Evolutionary conservation across 768 basidiomycete species (phyloP), one percentile per base, ranked within the genome.

Genomic region (Pleurotus ostreatus): DNA sequence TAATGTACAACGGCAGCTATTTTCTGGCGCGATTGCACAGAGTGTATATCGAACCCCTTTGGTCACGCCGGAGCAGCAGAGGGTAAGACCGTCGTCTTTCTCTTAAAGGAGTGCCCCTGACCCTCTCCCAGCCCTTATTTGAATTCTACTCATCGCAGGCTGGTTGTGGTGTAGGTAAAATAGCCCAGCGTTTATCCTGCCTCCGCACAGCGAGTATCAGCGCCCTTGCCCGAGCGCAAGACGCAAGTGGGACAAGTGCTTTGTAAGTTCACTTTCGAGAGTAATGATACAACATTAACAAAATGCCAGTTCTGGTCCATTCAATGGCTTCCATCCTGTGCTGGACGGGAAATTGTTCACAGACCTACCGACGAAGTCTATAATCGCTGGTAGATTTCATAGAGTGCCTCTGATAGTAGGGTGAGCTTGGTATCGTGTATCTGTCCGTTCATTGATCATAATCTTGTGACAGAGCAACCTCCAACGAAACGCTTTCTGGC

Each of bases 401-500:
- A 66, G 71, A n/a, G 78, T 85, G 3, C 79, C 83, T 4, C 63
- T 86, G 2, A 78, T 89, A 30, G 77, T 83, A 30, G 83, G 84
- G 85, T 85, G 62, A 16, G 74, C 30, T 34, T 65, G 16, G 43
- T 23, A 44, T 44, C 46, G 23, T 51, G 34, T 15, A 11, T 23
- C 34, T 49, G 30, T 16, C 4, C 9, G 34, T 41, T 41, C 15
- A n/a, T 46, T 51, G 25, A 18, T 11, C 51, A 25, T 11, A 40
- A 41, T 38, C 18, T 22, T 8, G 34, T 12, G 57, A 3, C 53
- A 74, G 85, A 2, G 70, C 83, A 0, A 83, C 82, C 2, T 79
- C 82, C 5, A 84, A 88, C 49, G 84, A 87, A 62, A 82, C 85
- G 1, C 65, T 81, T 34, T 73, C 77, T 3, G 68, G 73, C 9